These are phyloP conservation scores for Penicillium macrosclerotiorum DNA, from an alignment of 495 filamentous ascomycete species.

Conservation along the genomic window DNA sequence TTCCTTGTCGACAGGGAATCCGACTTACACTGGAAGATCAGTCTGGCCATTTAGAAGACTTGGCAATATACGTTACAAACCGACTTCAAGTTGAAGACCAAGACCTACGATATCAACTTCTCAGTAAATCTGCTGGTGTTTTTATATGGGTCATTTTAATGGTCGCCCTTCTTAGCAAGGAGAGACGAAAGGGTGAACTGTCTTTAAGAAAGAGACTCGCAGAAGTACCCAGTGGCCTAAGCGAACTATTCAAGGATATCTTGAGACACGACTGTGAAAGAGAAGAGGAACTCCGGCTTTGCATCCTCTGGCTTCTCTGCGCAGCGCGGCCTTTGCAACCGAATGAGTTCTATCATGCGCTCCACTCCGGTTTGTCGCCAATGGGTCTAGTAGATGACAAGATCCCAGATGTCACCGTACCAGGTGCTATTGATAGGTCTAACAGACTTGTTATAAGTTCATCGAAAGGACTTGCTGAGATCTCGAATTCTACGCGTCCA, in stretches of 20 bases:
- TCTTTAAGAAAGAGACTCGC: conserved; percentile 24
- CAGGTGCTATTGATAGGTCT: conserved; percentile 7
- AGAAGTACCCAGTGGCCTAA: conserved; percentile 34
- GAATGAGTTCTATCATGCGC: conserved; percentile 33
- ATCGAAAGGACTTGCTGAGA: conserved; percentile 46
- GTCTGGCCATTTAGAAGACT: conserved; percentile 25
- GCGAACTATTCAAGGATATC: conserved; percentile 40
- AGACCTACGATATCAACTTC: conserved; percentile 24
- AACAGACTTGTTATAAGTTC: conserved; percentile 30
- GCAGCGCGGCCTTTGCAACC: conserved; percentile 28
- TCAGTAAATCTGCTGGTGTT: conserved; percentile 39
- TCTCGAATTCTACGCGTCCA: conserved; percentile 18
- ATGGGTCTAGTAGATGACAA: conserved; percentile 10
- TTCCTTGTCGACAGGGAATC: conserved; percentile 33
- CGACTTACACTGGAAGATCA: conserved; percentile 28
- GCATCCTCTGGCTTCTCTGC: conserved; percentile 39
- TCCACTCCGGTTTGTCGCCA: conserved; percentile 19
- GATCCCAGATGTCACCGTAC: conserved; percentile 4
- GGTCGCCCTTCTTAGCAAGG: conserved; percentile 43
- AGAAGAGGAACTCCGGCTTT: conserved; percentile 27
- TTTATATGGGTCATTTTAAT: conserved; percentile 52
- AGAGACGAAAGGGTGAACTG: conserved; percentile 25
- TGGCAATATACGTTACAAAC: conserved; percentile 20
- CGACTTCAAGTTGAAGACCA: conserved; percentile 22
- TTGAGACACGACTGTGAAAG: conserved; percentile 27